These are phyloP conservation scores for Rutstroemia sydowiana DNA, from an alignment of 2,329 filamentous ascomycete genomes.

Conservation along the genomic window DNA sequence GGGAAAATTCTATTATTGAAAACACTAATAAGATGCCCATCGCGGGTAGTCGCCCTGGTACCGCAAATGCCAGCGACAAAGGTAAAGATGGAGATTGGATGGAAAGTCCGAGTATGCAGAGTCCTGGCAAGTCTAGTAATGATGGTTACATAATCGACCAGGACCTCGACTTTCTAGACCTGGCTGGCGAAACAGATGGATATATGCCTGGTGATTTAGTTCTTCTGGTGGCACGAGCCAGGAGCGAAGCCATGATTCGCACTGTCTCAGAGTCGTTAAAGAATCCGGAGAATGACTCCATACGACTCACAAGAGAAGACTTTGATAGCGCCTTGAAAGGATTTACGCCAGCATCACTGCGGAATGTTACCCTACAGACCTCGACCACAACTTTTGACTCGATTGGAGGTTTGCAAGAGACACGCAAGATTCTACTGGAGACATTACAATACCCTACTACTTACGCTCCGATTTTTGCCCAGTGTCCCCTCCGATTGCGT, in stretches of 20 bases:
- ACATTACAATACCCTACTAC: constrained; percentile 96
- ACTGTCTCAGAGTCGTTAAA: constrained; percentile 48
- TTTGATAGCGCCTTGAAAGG: constrained; percentile 81
- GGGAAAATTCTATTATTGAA: constrained; percentile 39
- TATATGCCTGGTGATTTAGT: constrained; percentile 96
- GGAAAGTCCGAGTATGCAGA: constrained; percentile 56
- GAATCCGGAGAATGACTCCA: constrained; percentile 40
- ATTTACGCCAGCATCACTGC: constrained; percentile 89
- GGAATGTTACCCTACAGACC: constrained; percentile 88
- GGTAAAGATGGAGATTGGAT: constrained; percentile 63
- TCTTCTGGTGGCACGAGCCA: constrained; percentile 75
- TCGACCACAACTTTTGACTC: constrained; percentile 88
- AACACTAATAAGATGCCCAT: constrained; percentile 33
- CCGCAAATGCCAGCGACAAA: constrained; percentile 48
- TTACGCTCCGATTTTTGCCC: constrained; percentile 94
- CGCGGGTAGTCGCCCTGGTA: constrained; percentile 44
- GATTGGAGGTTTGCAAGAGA: constrained; percentile 82
- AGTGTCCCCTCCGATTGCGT: constrained; percentile 88
- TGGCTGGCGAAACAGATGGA: constrained; percentile 89
- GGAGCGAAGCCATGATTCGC: constrained; percentile 88
- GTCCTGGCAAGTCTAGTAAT: constrained; percentile 28
- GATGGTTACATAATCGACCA: constrained; percentile 67
- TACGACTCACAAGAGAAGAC: constrained; percentile 65
- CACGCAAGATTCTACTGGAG: constrained; percentile 84
- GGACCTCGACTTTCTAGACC: constrained; percentile 81